Evolutionary conservation across 768 basidiomycete species (phyloP), one percentile per base, ranked within the genome.

Genomic region (Auriscalpium orientale): DNA sequence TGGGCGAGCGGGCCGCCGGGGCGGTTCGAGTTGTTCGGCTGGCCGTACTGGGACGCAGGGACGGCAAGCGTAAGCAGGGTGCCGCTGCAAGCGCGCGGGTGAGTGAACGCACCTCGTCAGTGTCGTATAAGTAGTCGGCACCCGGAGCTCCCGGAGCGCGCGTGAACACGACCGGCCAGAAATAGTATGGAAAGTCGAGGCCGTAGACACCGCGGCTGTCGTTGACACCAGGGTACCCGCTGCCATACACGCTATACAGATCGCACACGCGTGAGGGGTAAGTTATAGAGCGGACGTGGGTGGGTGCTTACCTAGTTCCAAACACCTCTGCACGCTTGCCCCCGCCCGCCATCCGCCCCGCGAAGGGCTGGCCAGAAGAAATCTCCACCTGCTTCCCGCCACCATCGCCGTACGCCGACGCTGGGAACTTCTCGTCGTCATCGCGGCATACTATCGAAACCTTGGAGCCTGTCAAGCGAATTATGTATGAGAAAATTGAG

Each of bases 1-100:
- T 62, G 56, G 20, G 58, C 57, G 56, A 70, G 57, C 0, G 67
- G 63, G 4, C 73, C 72, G 3, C 72, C 73, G 0, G 73, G 72
- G 8, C 73, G 66, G 18, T 65, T 66, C 10, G 67, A 63, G 54
- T 74, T 74, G 43, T 65, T 63, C 5, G 67, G 64, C 8, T 64
- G 61, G 28, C 72, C 72, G 46, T 74, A 74, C 72, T 74, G 55
- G 16, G 4, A 28, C 28, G 28, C 28, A 18, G n/a, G 20, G 2
- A 37, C 4, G n/a, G n/a, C n/a, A n/a, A n/a, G n/a, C 45, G 36
- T 15, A 18, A 13, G 28, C 15, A 43, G 49, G 20, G n/a, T 33
- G 18, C 9, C 35, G 13, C 6, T 10, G 21, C 9, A 3, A 9
- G 20, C n/a, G 34, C 8, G 18, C 21, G 33, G 37, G 59, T 34